Percentiles rank a stretch among this genome's conserved stretches.
phyloP scores from a whole-genome alignment of 2,329 filamentous ascomycete species.

The Coniella vitis region DNA sequence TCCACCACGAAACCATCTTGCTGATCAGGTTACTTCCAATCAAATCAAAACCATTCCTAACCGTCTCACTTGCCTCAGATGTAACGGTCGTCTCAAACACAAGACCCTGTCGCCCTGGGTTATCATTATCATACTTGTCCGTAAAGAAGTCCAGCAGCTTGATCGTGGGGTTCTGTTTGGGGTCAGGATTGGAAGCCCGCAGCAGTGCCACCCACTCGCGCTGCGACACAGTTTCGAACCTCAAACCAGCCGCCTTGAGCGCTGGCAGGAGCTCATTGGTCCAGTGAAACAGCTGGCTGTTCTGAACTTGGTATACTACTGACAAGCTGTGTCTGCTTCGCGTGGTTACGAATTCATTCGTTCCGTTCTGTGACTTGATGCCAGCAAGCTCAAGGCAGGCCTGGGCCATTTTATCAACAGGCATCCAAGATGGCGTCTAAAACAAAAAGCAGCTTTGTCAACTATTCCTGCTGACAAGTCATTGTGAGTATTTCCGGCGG shows the following conservation, averaged over 20 bases:
- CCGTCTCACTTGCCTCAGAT: too few species aligned
- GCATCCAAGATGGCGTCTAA: constrained; percentile 37
- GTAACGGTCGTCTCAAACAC: too few species aligned
- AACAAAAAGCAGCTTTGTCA: too few species aligned
- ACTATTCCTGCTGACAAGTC: too few species aligned
- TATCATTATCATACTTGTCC: constrained; percentile 40
- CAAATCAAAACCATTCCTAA: too few species aligned
- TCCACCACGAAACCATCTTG: too few species aligned
- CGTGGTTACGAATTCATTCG: too few species aligned
- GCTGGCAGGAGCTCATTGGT: constrained; percentile 42
- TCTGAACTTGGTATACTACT: constrained; percentile 43
- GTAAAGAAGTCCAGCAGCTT: constrained; percentile 48
- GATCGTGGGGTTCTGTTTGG: constrained; percentile 40
- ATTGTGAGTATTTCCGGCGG: too few species aligned
- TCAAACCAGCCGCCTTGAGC: constrained; percentile 34
- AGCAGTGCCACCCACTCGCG: constrained; percentile 38
- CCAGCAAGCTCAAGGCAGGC: constrained; percentile 32
- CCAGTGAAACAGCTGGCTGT: constrained; percentile 43
- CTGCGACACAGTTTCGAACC: constrained; percentile 37
- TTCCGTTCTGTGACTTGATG: too few species aligned
- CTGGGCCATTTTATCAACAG: constrained; percentile 37
- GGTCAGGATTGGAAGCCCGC: constrained; percentile 36
- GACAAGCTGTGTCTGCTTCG: constrained; percentile 17
- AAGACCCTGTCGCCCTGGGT: too few species aligned
- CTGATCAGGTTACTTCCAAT: too few species aligned